Evolutionary conservation across 2,329 filamentous ascomycete species (phyloP).

Genomic region (Apiospora phragmitis): DNA sequence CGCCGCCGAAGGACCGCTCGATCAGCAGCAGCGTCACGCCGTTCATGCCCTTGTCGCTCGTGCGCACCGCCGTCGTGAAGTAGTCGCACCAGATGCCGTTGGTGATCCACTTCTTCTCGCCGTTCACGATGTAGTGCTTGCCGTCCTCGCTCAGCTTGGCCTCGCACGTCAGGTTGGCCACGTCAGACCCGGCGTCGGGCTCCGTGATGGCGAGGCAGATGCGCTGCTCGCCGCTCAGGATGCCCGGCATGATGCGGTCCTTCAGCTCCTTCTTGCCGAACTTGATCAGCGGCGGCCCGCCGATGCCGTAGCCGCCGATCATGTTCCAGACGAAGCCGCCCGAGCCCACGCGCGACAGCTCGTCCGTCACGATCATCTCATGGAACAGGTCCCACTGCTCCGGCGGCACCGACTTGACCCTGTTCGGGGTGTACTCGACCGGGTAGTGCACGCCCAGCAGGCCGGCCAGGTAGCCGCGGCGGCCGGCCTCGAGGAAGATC

Average conservation of each 20-base stretch:
- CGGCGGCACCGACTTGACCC: constrained; percentile 74
- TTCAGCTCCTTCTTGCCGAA: constrained; percentile 85
- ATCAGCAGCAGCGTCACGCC: constrained; percentile 90
- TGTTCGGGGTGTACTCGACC: constrained; percentile 69
- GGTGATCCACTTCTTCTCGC: constrained; percentile 99
- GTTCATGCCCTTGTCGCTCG: constrained; percentile 86
- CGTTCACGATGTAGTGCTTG: constrained; percentile 99
- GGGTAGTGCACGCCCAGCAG: constrained; percentile 84
- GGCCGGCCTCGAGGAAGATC: constrained; percentile 95
- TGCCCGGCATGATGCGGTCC: constrained; percentile 83
- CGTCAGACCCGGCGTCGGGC: constrained; percentile 91
- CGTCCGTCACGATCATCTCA: constrained; percentile 92
- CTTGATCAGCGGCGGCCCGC: constrained; percentile 87
- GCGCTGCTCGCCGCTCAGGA: constrained; percentile 89
- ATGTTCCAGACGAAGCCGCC: constrained; percentile 97
- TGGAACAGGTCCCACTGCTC: constrained; percentile 99
- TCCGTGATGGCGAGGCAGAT: constrained; percentile 98
- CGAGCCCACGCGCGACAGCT: constrained; percentile 83
- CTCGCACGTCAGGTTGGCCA: constrained; percentile 93
- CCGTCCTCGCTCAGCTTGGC: constrained; percentile 93
- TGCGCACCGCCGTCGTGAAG: constrained; percentile 95
- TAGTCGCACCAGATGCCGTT: constrained; percentile 97
- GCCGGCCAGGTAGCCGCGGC: constrained; percentile 89
- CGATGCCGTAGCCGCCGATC: constrained; percentile 95
- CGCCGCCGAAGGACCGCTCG: constrained; percentile 79